These are phyloP conservation scores for Silene latifolia DNA, from an alignment of 148 eudicot genomes.

Conservation along the genomic window DNA sequence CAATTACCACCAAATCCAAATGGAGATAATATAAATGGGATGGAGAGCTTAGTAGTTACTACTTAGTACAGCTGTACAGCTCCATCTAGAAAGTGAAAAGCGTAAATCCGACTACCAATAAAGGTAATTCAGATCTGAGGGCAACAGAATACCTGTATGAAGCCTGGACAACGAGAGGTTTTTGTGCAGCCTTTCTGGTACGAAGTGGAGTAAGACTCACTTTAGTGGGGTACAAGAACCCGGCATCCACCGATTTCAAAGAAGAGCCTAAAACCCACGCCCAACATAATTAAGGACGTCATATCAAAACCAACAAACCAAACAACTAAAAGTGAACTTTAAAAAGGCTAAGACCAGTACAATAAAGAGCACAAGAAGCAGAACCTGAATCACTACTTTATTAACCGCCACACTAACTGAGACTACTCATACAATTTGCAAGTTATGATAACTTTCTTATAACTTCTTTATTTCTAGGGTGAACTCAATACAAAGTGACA, in stretches of 20 bases:
- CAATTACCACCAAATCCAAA: neutral
- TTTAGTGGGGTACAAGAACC: conserved; percentile 41
- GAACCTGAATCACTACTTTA: neutral
- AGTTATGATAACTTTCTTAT: neutral
- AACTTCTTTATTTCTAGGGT: neutral
- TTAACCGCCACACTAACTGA: neutral
- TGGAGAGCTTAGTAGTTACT: neutral
- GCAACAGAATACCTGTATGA: conserved; percentile 48
- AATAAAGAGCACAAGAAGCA: neutral
- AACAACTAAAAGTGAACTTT: neutral
- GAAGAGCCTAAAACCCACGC: conserved; percentile 29
- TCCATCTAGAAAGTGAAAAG: neutral
- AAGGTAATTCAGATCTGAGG: neutral
- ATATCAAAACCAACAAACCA: conserved; percentile 2
- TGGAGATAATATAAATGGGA: neutral
- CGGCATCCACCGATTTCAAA: conserved; percentile 43
- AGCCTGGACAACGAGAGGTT: conserved; percentile 55
- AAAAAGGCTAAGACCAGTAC: neutral
- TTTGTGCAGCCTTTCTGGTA: conserved; percentile 31
- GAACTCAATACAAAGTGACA: neutral
- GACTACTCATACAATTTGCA: neutral
- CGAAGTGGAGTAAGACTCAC: conserved; percentile 36
- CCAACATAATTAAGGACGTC: conserved; percentile 10
- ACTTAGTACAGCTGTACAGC: neutral
- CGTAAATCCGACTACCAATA: neutral